Percentiles rank a stretch among this genome's conserved stretches.
Evolutionary conservation across 768 basidiomycete genomes (phyloP).

Genomic region (Serendipita vermifera): DNA sequence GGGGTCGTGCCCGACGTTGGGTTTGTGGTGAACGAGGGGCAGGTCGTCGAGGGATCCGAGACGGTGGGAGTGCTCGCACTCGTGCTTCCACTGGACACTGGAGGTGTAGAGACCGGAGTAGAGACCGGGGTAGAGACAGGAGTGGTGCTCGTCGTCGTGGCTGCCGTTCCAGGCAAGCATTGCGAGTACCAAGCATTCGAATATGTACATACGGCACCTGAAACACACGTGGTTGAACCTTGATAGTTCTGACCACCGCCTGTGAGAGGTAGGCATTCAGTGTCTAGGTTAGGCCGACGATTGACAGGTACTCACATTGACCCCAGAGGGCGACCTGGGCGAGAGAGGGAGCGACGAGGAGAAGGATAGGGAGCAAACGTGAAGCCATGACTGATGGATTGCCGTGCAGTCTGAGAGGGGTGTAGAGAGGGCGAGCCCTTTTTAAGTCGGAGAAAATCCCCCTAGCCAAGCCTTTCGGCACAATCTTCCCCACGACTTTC

Average conservation of each 20-base stretch:
- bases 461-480: too few relatives aligned
- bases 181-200: constrained; percentile 6
- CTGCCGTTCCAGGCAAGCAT: background rate
- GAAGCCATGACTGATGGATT: too few relatives aligned
- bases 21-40: background rate
- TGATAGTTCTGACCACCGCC: background rate
- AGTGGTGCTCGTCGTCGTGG: background rate
- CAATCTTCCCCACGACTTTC: too few relatives aligned
- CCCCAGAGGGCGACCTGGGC: background rate
- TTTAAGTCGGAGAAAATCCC: too few relatives aligned
- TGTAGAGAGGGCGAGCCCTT: too few relatives aligned
- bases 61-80: background rate
- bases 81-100: background rate
- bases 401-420: too few relatives aligned
- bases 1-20: constrained; percentile 12
- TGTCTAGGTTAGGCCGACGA: background rate
- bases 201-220: background rate
- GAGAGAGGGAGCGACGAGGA: background rate
- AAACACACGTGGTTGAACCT: background rate
- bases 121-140: background rate
- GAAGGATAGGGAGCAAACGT: background rate
- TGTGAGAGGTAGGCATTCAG: background rate
- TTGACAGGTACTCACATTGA: background rate
- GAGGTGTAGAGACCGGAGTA: background rate
- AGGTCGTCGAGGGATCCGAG: background rate